phyloP scores from a whole-genome alignment of 495 filamentous ascomycete genomes.

The Penicillium argentinense region DNA sequence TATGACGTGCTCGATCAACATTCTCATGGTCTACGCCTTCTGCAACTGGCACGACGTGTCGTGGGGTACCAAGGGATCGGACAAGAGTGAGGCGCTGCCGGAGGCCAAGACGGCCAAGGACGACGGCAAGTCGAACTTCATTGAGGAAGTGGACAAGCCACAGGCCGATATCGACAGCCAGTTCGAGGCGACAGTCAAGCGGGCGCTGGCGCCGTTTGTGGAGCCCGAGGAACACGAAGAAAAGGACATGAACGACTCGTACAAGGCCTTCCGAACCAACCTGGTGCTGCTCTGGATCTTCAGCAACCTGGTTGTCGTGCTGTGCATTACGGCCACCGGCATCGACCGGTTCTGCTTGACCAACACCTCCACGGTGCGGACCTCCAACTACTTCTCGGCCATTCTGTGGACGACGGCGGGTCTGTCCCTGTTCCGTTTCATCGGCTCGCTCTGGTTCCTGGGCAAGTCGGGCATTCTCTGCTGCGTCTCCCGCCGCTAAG shows the following conservation, averaged over 20 bases:
- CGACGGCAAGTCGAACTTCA: conserved; percentile 78
- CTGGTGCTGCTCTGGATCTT: conserved; percentile 91
- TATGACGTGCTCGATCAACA: conserved; percentile 97
- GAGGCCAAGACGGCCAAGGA: conserved; percentile 81
- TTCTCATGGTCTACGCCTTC: conserved; percentile 96
- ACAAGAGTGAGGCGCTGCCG: conserved; percentile 90
- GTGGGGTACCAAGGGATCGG: conserved; percentile 98
- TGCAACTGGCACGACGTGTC: conserved; percentile 99
- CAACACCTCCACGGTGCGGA: conserved; percentile 61
- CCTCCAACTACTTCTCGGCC: conserved; percentile 83
- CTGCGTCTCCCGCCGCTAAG: conserved; percentile 73
- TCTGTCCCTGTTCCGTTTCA: conserved; percentile 80
- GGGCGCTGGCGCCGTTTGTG: conserved; percentile 75
- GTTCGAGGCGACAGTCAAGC: conserved; percentile 93
- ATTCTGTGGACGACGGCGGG: conserved; percentile 85
- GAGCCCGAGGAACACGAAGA: conserved; percentile 69
- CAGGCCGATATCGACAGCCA: conserved; percentile 97
- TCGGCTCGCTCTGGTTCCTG: conserved; percentile 88
- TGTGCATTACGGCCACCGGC: conserved; percentile 81
- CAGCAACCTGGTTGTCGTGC: conserved; percentile 77
- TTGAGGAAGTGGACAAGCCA: conserved; percentile 93
- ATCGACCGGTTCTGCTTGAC: conserved; percentile 76
- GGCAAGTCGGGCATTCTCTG: conserved; percentile 85
- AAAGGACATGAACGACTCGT: conserved; percentile 90
- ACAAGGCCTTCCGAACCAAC: conserved; percentile 96